These are phyloP conservation scores for Aeschynomene evenia DNA, from an alignment of 306 rosid species.

Conservation along the genomic window DNA sequence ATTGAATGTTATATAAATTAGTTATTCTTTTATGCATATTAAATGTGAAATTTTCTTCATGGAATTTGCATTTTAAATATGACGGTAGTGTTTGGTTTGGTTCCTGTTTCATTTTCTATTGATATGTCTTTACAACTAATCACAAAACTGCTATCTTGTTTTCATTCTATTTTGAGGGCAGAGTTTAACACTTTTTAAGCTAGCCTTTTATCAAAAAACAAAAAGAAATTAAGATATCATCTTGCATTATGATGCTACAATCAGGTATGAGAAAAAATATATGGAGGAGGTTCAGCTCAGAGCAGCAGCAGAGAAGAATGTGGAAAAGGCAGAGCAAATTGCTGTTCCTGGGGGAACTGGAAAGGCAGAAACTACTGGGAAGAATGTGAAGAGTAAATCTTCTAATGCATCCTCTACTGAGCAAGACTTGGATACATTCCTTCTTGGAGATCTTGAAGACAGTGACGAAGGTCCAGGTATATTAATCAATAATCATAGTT, in stretches of 20 bases:
- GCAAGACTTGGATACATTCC: constrained; percentile 87
- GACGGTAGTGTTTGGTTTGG: background rate
- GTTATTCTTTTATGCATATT: background rate
- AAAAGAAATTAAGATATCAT: background rate
- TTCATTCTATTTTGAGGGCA: background rate
- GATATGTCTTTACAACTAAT: background rate
- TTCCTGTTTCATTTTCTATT: background rate
- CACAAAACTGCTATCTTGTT: background rate
- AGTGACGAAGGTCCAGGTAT: constrained; percentile 87
- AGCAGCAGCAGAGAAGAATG: constrained; percentile 59
- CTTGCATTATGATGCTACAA: constrained; percentile 22
- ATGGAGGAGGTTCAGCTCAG: constrained; percentile 76
- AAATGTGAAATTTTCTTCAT: background rate
- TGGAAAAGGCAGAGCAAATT: constrained; percentile 49
- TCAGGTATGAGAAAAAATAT: constrained; percentile 83
- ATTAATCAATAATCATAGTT: constrained; percentile 21
- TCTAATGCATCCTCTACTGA: constrained; percentile 71
- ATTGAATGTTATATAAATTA: background rate
- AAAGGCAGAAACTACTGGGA: constrained; percentile 51
- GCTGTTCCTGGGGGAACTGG: constrained; percentile 49
- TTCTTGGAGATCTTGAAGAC: constrained; percentile 97
- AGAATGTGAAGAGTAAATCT: constrained; percentile 49
- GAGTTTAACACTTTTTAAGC: background rate
- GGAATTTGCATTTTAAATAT: background rate
- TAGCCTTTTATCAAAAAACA: background rate